Evolutionary conservation across 2,329 filamentous ascomycete species (phyloP), one percentile per base, ranked within the genome.

Genomic region (Stylonectria norvegica): DNA sequence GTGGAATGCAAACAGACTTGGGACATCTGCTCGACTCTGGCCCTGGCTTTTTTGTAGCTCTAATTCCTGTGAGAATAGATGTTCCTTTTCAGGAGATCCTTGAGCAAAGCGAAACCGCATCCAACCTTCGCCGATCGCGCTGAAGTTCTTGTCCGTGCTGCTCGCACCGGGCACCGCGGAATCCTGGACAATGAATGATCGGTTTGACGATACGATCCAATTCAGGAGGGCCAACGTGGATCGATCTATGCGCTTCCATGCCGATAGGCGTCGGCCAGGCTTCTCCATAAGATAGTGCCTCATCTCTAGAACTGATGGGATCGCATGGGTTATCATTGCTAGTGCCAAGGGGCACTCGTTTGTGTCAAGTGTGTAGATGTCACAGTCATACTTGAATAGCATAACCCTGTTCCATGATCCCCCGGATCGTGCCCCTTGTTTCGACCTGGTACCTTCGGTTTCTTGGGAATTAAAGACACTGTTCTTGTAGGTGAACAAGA

Each of bases 171-270:
- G 57, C 7, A 65, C 64, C 30, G 48, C 38, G 8, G 83, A 79
- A 12, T 93, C 82, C 51, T 91, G 82, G 32, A 91, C 73, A 45
- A 96, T 93, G 52, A 84, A 90, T 1, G 90, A 91, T 32, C 88
- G 75, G 55, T 95, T 95, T 0, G 89, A 95, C 1, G 89, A 86
- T 42, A 96, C 79, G 45, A 95, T 86, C 90, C 90, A 96, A 36
- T 86, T 77, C 15, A 96, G 67, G 0, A 95, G 63, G 15, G 80
- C 77, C 3, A 87, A 64, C 1, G 83, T 78, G 5, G 85, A 76
- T 2, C 79, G 76, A 1, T 83, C 77, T 8, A 95, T 72, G 14
- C 73, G 66, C 16, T 77, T 69, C 48, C 67, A 68, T 28, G 62
- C 67, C 4, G 63, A 58, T 17, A 85, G 60, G 2, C 51, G 52